phyloP scores from a whole-genome alignment of 108 stramenopile genomes.

The Cyclotella sp. region DNA sequence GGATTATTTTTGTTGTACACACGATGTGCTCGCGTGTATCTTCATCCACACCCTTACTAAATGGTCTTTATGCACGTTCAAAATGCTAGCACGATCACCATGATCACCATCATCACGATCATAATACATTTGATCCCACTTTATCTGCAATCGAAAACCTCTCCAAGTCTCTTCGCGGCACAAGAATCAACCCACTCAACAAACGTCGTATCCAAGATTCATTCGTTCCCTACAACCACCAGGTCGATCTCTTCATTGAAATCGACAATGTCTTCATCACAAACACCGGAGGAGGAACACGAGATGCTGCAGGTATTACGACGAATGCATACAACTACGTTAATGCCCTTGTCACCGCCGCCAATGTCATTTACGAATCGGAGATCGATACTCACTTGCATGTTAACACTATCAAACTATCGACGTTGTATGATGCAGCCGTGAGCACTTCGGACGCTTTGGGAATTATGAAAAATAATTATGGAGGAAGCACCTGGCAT shows the following conservation, averaged over 20 bases:
- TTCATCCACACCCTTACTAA: neutral
- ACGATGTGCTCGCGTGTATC: neutral
- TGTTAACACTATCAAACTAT: constrained; percentile 28
- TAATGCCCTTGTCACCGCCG: constrained; percentile 34
- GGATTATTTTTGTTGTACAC: neutral
- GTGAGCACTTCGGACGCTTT: constrained; percentile 18
- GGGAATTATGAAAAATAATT: constrained; percentile 11
- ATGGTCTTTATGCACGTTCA: neutral
- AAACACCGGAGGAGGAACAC: constrained; percentile 22
- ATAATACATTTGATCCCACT: neutral
- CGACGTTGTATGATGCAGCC: constrained; percentile 9
- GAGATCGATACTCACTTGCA: constrained; percentile 46
- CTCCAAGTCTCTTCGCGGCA: constrained; percentile 16
- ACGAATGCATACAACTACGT: constrained; percentile 28
- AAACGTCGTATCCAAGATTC: constrained; percentile 10
- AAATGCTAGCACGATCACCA: neutral
- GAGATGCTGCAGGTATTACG: neutral
- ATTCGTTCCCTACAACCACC: constrained; percentile 3
- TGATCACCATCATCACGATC: constrained; percentile 6
- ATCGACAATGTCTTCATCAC: constrained; percentile 25
- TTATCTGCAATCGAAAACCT: constrained; percentile 9
- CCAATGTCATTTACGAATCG: constrained; percentile 42
- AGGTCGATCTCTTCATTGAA: constrained; percentile 38
- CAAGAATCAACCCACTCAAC: constrained; percentile 21
- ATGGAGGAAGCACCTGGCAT: constrained; percentile 24